phyloP scores from a whole-genome alignment of 495 filamentous ascomycete genomes.

The Geoglossum glabrum region DNA sequence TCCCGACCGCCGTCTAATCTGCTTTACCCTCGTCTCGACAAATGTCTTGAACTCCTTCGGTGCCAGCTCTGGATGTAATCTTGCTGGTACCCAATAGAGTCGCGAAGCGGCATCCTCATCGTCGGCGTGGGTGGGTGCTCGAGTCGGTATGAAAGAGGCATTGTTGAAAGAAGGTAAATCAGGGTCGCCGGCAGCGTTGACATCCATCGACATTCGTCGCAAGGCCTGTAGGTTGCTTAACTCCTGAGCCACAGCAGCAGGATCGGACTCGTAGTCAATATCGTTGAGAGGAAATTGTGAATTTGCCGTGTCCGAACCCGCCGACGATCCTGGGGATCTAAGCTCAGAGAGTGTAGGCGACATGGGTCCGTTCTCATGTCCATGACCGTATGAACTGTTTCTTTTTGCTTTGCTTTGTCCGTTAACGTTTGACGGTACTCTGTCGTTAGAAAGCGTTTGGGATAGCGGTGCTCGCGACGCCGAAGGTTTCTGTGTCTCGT shows the following conservation, averaged over 20 bases:
- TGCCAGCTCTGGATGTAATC: conserved; percentile 84
- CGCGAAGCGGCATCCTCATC: conserved; percentile 76
- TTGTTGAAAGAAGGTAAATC: conserved; percentile 72
- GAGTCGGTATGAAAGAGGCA: conserved; percentile 40
- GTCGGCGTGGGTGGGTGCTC: conserved; percentile 54
- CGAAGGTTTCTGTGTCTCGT: conserved; percentile 15
- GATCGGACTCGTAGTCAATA: conserved; percentile 78
- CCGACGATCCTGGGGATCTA: background rate
- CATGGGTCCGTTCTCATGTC: conserved; percentile 28
- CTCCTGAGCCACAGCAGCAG: conserved; percentile 85
- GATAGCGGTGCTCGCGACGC: conserved; percentile 10
- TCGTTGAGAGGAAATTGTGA: conserved; percentile 71
- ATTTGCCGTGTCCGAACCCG: conserved; percentile 36
- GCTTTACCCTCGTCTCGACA: conserved; percentile 74
- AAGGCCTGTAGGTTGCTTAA: conserved; percentile 88
- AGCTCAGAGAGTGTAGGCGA: conserved; percentile 34
- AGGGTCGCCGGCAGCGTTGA: conserved; percentile 72
- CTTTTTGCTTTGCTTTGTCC: conserved; percentile 7
- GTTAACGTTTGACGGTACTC: conserved; percentile 8
- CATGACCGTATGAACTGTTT: conserved; percentile 7
- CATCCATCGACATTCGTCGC: conserved; percentile 96
- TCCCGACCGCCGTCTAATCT: conserved; percentile 67
- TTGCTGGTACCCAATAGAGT: conserved; percentile 88
- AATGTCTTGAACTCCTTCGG: conserved; percentile 95
- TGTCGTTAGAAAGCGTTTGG: conserved; percentile 11